These are phyloP conservation scores for Chalara sp. DNA, from an alignment of 2,329 filamentous ascomycete species.

Conservation along the genomic window DNA sequence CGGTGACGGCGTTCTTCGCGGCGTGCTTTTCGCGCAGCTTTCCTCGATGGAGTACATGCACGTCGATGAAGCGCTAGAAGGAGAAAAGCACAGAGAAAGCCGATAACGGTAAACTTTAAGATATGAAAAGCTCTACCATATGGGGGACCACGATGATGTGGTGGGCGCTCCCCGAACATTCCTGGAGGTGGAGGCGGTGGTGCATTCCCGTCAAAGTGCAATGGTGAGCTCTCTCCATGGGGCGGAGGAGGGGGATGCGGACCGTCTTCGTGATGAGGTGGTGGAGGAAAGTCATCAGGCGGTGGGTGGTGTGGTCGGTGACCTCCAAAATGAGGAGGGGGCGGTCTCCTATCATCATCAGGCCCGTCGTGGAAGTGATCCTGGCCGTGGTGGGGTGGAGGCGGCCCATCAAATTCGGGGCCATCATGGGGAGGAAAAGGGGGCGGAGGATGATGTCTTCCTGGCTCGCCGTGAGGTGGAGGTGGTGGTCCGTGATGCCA, in stretches of 20 bases:
- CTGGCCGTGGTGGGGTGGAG: neutral
- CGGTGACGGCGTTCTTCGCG: conserved; percentile 14
- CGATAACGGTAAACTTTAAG: conserved; percentile 16
- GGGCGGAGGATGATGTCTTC: neutral
- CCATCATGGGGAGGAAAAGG: conserved; percentile 6
- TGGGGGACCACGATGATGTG: conserved; percentile 1
- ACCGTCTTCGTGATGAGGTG: neutral
- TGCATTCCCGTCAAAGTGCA: neutral
- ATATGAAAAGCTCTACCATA: conserved; percentile 9
- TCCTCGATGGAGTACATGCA: conserved; percentile 9
- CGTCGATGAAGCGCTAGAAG: conserved; percentile 16
- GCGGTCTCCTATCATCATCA: neutral
- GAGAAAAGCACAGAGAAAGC: conserved; percentile 19
- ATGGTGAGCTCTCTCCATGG: neutral
- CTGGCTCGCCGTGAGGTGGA: neutral
- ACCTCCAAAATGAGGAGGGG: neutral
- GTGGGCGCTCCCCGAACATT: neutral
- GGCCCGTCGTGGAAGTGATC: neutral
- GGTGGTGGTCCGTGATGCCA: conserved; percentile 5
- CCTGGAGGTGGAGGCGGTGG: conserved; percentile 1
- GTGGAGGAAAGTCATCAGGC: neutral
- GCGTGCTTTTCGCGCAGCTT: conserved; percentile 10
- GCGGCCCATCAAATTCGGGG: neutral
- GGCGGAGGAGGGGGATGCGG: conserved; percentile 4
- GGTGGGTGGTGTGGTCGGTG: neutral